phyloP scores from a whole-genome alignment of 768 basidiomycete genomes.

The Tulasnella sp. region DNA sequence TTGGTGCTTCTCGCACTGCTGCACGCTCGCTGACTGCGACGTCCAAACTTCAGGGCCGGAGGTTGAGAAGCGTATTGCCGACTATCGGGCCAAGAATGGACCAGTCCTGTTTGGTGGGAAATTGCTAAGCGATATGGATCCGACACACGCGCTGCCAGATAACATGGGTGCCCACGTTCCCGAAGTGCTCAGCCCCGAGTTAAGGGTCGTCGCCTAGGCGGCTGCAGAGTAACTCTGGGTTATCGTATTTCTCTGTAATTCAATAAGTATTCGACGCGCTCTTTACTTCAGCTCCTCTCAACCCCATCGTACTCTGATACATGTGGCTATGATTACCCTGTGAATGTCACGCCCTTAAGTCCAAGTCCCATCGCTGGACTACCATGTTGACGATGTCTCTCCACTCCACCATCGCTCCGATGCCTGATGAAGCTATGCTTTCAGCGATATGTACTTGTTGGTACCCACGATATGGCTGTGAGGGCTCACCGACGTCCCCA shows the following conservation, averaged over 20 bases:
- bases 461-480: no score
- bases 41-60: constrained; percentile 41
- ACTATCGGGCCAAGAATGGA: constrained; percentile 65
- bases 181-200: background rate
- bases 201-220: background rate
- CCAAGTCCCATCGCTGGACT: constrained; percentile 32
- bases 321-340: no score
- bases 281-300: no score
- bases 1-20: background rate
- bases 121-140: constrained; percentile 55
- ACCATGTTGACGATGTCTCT: constrained; percentile 70
- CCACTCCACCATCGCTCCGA: constrained; percentile 98
- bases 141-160: constrained; percentile 61
- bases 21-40: background rate
- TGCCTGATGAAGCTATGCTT: constrained; percentile 45
- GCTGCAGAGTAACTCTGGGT: no score
- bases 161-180: constrained; percentile 44
- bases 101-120: constrained; percentile 82
- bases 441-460: no score
- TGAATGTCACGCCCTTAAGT: background rate
- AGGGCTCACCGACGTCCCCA: constrained; percentile 78
- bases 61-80: constrained; percentile 77
- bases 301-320: no score
- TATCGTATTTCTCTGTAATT: no score
- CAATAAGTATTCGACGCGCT: no score